phyloP scores from a whole-genome alignment of 129 eudicot genomes.

The Escallonia rubra region DNA sequence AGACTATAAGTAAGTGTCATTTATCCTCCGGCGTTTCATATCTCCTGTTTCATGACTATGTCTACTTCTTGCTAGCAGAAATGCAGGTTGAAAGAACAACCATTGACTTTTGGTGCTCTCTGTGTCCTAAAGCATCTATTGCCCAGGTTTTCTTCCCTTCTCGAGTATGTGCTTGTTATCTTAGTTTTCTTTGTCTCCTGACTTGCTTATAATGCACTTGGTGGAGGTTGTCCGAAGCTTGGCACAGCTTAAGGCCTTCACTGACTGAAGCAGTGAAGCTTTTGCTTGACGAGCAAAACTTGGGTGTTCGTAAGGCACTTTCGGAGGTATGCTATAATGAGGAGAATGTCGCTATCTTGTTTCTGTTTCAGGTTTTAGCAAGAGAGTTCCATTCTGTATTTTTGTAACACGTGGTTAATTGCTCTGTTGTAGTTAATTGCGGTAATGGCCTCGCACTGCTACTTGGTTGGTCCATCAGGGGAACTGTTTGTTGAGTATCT shows the following conservation, averaged over 20 bases:
- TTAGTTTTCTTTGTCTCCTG: background rate
- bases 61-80: slow-evolving; percentile 43
- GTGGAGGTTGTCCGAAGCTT: slow-evolving; percentile 79
- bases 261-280: slow-evolving; percentile 74
- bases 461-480: slow-evolving; percentile 87
- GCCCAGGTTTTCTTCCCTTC: slow-evolving; percentile 59
- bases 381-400: no score
- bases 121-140: slow-evolving; percentile 86
- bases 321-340: slow-evolving; percentile 61
- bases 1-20: background rate
- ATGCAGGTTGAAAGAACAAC: slow-evolving; percentile 91
- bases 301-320: slow-evolving; percentile 88
- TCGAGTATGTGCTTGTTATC: background rate
- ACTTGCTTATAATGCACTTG: slow-evolving; percentile 16
- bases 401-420: slow-evolving; percentile 4
- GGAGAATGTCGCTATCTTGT: background rate
- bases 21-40: background rate
- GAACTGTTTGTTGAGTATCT: slow-evolving; percentile 91
- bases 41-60: slow-evolving; percentile 10
- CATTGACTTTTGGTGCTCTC: slow-evolving; percentile 87
- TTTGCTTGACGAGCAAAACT: slow-evolving; percentile 69
- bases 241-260: slow-evolving; percentile 76
- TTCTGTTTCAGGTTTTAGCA: background rate
- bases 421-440: slow-evolving; percentile 65
- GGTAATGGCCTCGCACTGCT: slow-evolving; percentile 99